A percentile compares a stretch with the other conserved stretches of the same genome.
phyloP scores from a whole-genome alignment of 257 asterid genomes.

The Eucommia ulmoides region DNA sequence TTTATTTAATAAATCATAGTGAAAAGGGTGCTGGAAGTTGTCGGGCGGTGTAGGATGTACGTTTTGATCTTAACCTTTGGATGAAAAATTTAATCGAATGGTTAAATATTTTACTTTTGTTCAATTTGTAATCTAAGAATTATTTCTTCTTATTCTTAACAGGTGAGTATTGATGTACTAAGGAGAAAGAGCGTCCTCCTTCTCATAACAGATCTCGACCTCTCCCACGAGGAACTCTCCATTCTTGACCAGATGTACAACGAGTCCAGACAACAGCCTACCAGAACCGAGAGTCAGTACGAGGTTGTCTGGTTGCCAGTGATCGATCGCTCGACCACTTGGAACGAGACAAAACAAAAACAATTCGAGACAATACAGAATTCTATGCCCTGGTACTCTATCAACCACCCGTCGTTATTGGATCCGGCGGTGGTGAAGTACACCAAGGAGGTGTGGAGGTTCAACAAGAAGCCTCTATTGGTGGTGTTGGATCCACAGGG shows the following conservation, averaged over 20 bases:
- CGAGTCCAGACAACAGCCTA: slow-evolving; percentile 25
- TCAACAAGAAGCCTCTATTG: slow-evolving; percentile 60
- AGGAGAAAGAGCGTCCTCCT: slow-evolving; percentile 60
- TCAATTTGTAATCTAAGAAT: not conserved
- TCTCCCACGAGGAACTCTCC: slow-evolving; percentile 52
- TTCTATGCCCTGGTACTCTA: slow-evolving; percentile 82
- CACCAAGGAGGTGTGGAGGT: slow-evolving; percentile 43
- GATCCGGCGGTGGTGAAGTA: slow-evolving; percentile 54
- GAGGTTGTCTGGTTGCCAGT: slow-evolving; percentile 90
- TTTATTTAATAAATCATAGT: too few relatives aligned
- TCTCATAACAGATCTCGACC: slow-evolving; percentile 53
- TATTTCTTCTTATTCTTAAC: slow-evolving; percentile 1
- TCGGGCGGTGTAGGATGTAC: too few relatives aligned
- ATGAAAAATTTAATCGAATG: not conserved
- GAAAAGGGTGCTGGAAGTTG: too few relatives aligned
- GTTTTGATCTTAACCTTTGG: not conserved
- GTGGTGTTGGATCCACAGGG: slow-evolving; percentile 87
- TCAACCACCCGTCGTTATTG: slow-evolving; percentile 44
- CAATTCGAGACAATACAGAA: slow-evolving; percentile 31
- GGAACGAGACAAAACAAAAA: slow-evolving; percentile 14
- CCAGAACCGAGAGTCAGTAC: slow-evolving; percentile 38
- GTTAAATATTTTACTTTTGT: not conserved
- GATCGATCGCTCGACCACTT: slow-evolving; percentile 19
- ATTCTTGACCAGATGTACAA: slow-evolving; percentile 64
- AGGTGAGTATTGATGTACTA: slow-evolving; percentile 55